Base-by-base conservation (phyloP, 805 yeast genomes). In the Pichia cephalocereana region DNA sequence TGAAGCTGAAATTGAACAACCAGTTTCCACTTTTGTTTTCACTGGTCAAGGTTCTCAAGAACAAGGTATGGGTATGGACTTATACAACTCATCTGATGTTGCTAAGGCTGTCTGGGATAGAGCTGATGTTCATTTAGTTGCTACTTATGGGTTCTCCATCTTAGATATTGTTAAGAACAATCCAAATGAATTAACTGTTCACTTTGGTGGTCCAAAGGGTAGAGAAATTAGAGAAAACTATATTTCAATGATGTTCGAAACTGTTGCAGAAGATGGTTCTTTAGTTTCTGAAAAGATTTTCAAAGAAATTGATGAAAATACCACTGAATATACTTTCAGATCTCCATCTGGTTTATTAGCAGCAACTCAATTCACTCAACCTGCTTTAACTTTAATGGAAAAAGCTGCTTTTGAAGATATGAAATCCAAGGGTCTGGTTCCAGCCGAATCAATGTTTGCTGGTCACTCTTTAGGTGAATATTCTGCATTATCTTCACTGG, bases 11-110 rank as follows among this genome's bases (percentile, higher is more conserved):
- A 90, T 95, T 62, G 98, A 93, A 60, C 99, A 93, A 73, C 99
- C 99, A 34, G 85, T 83, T 46, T 86, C 98, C 41, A 85, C 99
- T 19, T 93, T 86, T 67, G 96, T 93, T 50, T 93, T 95, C 73
- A 93, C 99, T 56, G 99, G 99, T 65, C 99, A 93, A 76, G 99
- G 99, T 69, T 91, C 99, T 52, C 99, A 93, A 72, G 99, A 95
- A 70, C 99, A 95, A 75, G 97, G 97, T 67, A 93, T 93, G 99
- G 99, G 99, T 77, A 93, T 93, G 99, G 99, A 93, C 69, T 78
- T 93, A 65, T 93, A 93, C 70, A 82, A 82, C 56, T 76, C 85
- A 40, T 86, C 96, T 45, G 89, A 80, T 31, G 96, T 93, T 66
- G 99, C 99, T 46, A 82, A 82, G 62, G 80, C 79, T 54, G 97